These are phyloP conservation scores for Ocimum tenuiflorum DNA, from an alignment of 257 asterid genomes.

Conservation along the genomic window DNA sequence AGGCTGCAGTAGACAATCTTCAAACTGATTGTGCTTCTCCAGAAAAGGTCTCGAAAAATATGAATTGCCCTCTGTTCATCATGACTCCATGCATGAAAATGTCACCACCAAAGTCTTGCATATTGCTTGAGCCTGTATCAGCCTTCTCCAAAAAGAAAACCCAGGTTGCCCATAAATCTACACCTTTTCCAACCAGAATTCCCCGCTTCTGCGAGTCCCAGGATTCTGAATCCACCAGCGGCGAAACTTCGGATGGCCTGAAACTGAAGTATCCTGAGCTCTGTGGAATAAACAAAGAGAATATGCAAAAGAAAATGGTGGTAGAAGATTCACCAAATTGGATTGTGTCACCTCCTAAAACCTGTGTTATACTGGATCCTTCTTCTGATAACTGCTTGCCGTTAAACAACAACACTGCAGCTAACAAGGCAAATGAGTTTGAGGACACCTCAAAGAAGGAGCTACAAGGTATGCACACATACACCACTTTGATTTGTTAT, in stretches of 20 bases:
- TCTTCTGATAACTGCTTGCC: constrained; percentile 31
- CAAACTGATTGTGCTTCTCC: constrained; percentile 36
- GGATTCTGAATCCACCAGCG: constrained; percentile 56
- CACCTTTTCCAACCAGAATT: constrained; percentile 49
- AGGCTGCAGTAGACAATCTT: constrained; percentile 21
- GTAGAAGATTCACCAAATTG: constrained; percentile 63
- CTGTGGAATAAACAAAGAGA: constrained; percentile 43
- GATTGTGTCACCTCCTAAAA: constrained; percentile 83
- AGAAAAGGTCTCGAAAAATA: constrained; percentile 23
- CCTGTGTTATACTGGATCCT: constrained; percentile 75
- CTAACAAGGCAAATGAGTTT: constrained; percentile 5
- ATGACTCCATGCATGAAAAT: constrained; percentile 75
- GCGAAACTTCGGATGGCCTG: constrained; percentile 36
- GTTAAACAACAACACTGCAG: constrained; percentile 9
- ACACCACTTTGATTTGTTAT: not conserved
- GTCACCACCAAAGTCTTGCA: constrained; percentile 87
- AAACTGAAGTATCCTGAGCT: constrained; percentile 54
- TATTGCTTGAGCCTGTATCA: constrained; percentile 67
- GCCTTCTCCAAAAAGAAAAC: constrained; percentile 37
- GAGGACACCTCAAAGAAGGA: constrained; percentile 19
- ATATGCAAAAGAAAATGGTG: constrained; percentile 29
- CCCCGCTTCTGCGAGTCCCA: constrained; percentile 29
- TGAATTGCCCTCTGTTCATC: constrained; percentile 33
- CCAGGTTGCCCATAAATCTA: constrained; percentile 34
- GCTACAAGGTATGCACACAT: constrained; percentile 32